Evolutionary conservation across 2,329 filamentous ascomycete genomes (phyloP).

Genomic region (Cordyceps javanica): DNA sequence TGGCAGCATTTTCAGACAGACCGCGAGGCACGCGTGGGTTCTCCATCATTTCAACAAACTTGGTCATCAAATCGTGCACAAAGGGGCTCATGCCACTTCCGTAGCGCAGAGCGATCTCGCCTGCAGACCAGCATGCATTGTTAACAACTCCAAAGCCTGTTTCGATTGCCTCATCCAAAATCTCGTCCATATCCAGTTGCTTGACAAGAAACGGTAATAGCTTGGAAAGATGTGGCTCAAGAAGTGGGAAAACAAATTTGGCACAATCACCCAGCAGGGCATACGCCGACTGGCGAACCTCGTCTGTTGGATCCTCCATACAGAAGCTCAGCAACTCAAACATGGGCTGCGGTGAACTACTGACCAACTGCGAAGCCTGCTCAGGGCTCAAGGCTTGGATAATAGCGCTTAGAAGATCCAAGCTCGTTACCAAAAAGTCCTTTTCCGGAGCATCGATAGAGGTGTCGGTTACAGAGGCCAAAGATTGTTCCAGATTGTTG

Average conservation of each 20-base stretch:
- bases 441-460: conserved; percentile 78
- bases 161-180: conserved; percentile 74
- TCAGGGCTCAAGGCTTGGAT: conserved; percentile 77
- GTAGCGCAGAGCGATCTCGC: conserved; percentile 82
- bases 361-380: conserved; percentile 71
- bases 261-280: conserved; percentile 91
- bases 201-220: conserved; percentile 78
- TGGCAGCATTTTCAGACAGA: conserved; percentile 88
- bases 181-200: conserved; percentile 76
- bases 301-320: conserved; percentile 85
- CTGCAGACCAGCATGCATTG: conserved; percentile 95
- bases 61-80: conserved; percentile 68
- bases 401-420: conserved; percentile 88
- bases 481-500: conserved; percentile 76
- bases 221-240: conserved; percentile 65
- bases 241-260: conserved; percentile 79
- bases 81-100: conserved; percentile 70
- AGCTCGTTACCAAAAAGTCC: conserved; percentile 91
- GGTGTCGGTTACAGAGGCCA: conserved; percentile 62
- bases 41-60: conserved; percentile 74
- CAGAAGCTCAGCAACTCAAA: conserved; percentile 88
- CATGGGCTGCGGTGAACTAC: conserved; percentile 70
- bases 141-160: conserved; percentile 89
- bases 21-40: conserved; percentile 81
- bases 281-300: conserved; percentile 93